Evolutionary conservation across 2,329 filamentous ascomycete genomes (phyloP).

Genomic region (Emydomyces testavorans): DNA sequence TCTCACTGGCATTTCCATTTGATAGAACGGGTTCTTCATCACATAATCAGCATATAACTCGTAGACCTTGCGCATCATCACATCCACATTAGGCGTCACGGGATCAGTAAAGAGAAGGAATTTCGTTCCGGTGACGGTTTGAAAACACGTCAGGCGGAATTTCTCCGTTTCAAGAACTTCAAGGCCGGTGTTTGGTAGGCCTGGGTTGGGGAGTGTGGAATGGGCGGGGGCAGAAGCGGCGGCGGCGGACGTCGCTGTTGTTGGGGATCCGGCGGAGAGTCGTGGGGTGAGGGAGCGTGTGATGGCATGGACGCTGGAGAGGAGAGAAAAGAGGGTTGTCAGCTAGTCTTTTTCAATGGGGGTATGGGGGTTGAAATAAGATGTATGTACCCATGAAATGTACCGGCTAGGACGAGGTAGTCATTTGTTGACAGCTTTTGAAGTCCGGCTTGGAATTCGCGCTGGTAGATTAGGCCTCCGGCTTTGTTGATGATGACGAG

Average conservation of each 20-base stretch:
- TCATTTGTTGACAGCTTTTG: constrained; percentile 89
- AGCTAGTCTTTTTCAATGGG: background rate
- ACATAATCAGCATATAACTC: constrained; percentile 94
- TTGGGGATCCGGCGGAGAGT: constrained; percentile 23
- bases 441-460: constrained; percentile 77
- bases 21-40: constrained; percentile 99
- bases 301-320: constrained; percentile 50
- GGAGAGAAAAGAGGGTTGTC: background rate
- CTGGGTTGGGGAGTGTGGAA: constrained; percentile 26
- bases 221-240: constrained; percentile 20
- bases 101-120: constrained; percentile 92
- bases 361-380: background rate
- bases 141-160: constrained; percentile 93
- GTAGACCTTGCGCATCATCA: constrained; percentile 73
- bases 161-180: constrained; percentile 90
- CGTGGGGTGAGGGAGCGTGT: constrained; percentile 44
- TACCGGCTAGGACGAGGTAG: constrained; percentile 90
- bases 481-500: constrained; percentile 99
- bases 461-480: constrained; percentile 90
- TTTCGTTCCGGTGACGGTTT: constrained; percentile 85
- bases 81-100: constrained; percentile 72
- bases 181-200: constrained; percentile 49
- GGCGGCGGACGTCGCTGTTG: constrained; percentile 25
- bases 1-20: constrained; percentile 90
- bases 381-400: constrained; percentile 69